These are phyloP conservation scores for Neurospora sp. DNA, from an alignment of 495 filamentous ascomycete species.

Conservation along the genomic window DNA sequence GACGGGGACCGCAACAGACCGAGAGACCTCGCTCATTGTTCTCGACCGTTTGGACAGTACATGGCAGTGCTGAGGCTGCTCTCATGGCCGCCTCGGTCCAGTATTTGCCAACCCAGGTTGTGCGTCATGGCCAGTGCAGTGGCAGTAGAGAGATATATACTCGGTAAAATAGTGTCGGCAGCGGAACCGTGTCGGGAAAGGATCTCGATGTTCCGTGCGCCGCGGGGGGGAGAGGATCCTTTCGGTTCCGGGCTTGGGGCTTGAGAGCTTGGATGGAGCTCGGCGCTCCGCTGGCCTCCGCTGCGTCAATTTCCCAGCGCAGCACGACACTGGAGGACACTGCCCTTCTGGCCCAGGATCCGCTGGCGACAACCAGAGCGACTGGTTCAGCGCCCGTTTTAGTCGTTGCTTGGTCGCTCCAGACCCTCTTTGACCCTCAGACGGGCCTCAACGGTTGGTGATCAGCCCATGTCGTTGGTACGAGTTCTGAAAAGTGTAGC, in stretches of 20 bases:
- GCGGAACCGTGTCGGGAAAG: background rate
- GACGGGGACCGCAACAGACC: background rate
- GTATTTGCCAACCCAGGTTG: background rate
- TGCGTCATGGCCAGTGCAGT: background rate
- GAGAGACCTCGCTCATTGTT: background rate
- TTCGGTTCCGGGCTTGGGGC: background rate
- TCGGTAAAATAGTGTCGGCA: background rate
- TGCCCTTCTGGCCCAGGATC: background rate
- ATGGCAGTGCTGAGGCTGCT: background rate
- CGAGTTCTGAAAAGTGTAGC: background rate
- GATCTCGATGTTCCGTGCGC: background rate
- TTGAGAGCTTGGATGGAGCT: background rate
- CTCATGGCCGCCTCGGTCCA: background rate
- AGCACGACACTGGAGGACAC: background rate
- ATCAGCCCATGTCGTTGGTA: background rate
- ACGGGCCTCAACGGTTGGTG: background rate
- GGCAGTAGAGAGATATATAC: background rate
- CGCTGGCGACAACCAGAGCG: background rate
- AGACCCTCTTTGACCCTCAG: background rate
- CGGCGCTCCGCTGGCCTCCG: background rate
- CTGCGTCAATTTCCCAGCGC: background rate
- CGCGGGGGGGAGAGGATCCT: background rate
- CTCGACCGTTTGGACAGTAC: conserved; percentile 4
- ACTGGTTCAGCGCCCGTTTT: background rate
- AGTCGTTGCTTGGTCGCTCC: background rate